Evolutionary conservation across 331 rosid species (phyloP), one percentile per base, ranked within the genome.

Genomic region (Rosa hybrid): DNA sequence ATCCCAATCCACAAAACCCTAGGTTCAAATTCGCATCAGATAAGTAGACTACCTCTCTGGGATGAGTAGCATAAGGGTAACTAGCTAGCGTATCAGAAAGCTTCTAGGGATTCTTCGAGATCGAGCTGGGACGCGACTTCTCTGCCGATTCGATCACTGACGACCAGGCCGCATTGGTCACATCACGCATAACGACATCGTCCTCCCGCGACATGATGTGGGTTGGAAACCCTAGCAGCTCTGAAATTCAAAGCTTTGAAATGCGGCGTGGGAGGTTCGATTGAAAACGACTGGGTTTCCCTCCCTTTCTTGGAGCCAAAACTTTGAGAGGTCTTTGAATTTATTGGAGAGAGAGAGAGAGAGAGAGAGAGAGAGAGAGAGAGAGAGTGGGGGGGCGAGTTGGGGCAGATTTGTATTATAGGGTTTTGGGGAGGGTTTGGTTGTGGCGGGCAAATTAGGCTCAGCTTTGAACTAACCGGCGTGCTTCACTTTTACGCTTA

Each of bases 31-130:
- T 75, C 69, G 39, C 23, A n/a, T 41, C 62, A 42, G 30, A 75
- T 1, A 75, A 30, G 48, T 25, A 46, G 18, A 45, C 62, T 77
- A 93, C 99, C 97, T 95, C 98, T 83, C 91, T 87, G 69, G 99
- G 96, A 80, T 89, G 96, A 82, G 94, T 86, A 13, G 97, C 86
- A 77, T 95, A 95, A 0, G 99, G 98, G 84, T 95, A 96, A 62
- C 94, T 95, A 1, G 91, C 94, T 95, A 1, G 91, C 86, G 74
- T 95, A 91, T 89, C 99, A 84, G 44, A 96, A 93, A 49, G 98
- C 97, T 77, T 95, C 99, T 1, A 95, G 94, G 74, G 98, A 78
- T 86, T 93, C 99, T 90, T 95, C 97, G 42, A 95, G 96, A 85
- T 95, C 98, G 70, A 90, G 93, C 84, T 95, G 98, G 63, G 98